Evolutionary conservation across 2,329 filamentous ascomycete genomes (phyloP).

Genomic region (Drechslerella dactyloides): DNA sequence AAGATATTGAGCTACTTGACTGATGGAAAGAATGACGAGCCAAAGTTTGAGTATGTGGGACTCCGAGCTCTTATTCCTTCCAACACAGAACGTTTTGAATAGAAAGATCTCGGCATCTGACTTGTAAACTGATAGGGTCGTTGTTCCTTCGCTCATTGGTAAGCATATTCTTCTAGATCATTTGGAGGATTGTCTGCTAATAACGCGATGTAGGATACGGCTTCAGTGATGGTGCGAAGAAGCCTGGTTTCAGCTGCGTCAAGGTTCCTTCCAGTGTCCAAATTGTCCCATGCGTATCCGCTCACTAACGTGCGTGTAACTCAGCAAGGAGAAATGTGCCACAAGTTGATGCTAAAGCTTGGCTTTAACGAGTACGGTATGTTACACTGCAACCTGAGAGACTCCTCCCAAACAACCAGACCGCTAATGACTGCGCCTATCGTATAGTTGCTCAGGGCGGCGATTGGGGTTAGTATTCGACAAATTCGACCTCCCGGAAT

Average conservation of each 20-base stretch:
- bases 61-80: not conserved
- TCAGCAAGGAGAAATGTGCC: constrained; percentile 69
- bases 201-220: constrained; percentile 28
- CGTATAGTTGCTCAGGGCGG: constrained; percentile 65
- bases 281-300: constrained; percentile 61
- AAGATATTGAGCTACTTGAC: constrained; percentile 65
- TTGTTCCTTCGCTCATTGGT: constrained; percentile 42
- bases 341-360: constrained; percentile 72
- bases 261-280: constrained; percentile 12
- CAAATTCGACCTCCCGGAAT: no score
- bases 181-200: not conserved
- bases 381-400: constrained; percentile 12
- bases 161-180: not conserved
- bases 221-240: constrained; percentile 33
- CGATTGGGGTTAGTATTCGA: constrained; percentile 74
- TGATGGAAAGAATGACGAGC: constrained; percentile 9
- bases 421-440: no score
- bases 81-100: not conserved
- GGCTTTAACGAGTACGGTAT: constrained; percentile 68
- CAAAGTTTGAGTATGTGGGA: constrained; percentile 21
- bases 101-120: not conserved
- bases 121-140: constrained; percentile 6
- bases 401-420: no score
- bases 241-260: constrained; percentile 52
- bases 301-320: constrained; percentile 56